Base-by-base conservation (phyloP, 2,329 filamentous ascomycete species). In the Hymenoscyphus linearis region DNA sequence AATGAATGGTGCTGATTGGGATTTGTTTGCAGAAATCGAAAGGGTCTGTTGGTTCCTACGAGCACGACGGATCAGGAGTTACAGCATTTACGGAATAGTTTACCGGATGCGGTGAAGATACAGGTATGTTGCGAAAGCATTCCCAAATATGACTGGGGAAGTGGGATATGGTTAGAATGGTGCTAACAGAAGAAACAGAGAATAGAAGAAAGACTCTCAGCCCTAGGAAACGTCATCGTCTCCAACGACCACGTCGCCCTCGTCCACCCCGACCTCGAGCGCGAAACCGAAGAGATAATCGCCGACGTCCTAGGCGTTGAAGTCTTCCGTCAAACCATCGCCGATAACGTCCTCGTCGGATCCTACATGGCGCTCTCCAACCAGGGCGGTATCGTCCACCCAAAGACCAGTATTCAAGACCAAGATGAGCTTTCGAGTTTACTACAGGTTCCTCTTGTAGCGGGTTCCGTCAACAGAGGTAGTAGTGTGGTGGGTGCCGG, bases 221-320 rank as follows among this genome's bases (percentile, higher is more conserved):
- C 95, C 4, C 85, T 99, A 27, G 95, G 95, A 64, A 99, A 99
- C 74, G 95, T 98, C 65, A 97, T 99, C 72, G 96, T 92, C 72
- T 86, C 86, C 72, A 98, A 98, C 77, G 95, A 99, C 78, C 93
- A 97, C 77, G 95, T 98, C 68, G 95, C 95, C 58, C 87, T 99
- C 52, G 87, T 98, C 64, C 95, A 99, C 75, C 95, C 95, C 12
- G 95, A 99, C 73, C 82, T 99, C 63, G 95, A 98, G 82, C 89
- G 93, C 65, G 95, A 99, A 81, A 97, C 93, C 16, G 95, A 99
- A 78, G 95, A 99, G 80, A 97, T 99, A 69, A 93, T 99, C 73
- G 91, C 95, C 70, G 95, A 99, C 75, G 91, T 96, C 62, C 80
- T 96, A 22, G 90, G 90, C 65, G 90, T 96, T 61, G 90, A 96